Evolutionary conservation across 2,329 filamentous ascomycete genomes (phyloP), one percentile per base, ranked within the genome.

Genomic region (Pseudonectria buxi): DNA sequence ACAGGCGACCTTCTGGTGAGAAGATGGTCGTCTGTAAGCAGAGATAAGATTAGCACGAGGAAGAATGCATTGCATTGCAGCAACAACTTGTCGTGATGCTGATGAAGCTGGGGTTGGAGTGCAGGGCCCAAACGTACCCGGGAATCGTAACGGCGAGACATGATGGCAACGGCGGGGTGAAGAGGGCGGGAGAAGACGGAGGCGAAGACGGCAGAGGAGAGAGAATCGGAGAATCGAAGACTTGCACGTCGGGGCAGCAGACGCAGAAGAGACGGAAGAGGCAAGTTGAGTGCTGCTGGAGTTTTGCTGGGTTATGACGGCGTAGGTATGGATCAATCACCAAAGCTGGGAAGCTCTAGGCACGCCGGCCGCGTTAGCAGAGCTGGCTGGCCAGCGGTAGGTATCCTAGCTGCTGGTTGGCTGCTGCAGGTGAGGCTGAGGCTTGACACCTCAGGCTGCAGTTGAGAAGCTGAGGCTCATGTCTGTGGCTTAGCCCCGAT

Each of bases 131-230:
- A 63, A 69, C 82, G 65, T 74, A 95, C 89, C 72, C 89, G 80
- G 58, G 89, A 94, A 81, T 95, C 89, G 72, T 95, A 95, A 74
- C 89, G 83, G 71, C 89, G 84, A 65, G 89, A 94, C 89, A 95
- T 95, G 66, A 54, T 72, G 67, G 53, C 36, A 46, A 39, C 35
- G 39, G 26, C 18, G 18, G 24, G 35, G 15, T 24, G 34, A 28
- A 30, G 14, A 32, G 28, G 27, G 27, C 22, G 27, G 34, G 14
- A 22, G 18, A 22, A 22, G 18, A 22, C n/a, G n/a, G n/a, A n/a
- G n/a, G n/a, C n/a, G n/a, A n/a, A n/a, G n/a, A n/a, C n/a, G n/a
- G n/a, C n/a, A n/a, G n/a, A n/a, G n/a, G n/a, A n/a, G n/a, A n/a
- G n/a, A n/a, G n/a, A n/a, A n/a, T n/a, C n/a, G n/a, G n/a, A n/a